A percentile compares a stretch with the other conserved stretches of the same genome.
These are phyloP conservation scores for Cyphellophora europaea DNA, from an alignment of 2,329 filamentous ascomycete species.

Conservation along the genomic window DNA sequence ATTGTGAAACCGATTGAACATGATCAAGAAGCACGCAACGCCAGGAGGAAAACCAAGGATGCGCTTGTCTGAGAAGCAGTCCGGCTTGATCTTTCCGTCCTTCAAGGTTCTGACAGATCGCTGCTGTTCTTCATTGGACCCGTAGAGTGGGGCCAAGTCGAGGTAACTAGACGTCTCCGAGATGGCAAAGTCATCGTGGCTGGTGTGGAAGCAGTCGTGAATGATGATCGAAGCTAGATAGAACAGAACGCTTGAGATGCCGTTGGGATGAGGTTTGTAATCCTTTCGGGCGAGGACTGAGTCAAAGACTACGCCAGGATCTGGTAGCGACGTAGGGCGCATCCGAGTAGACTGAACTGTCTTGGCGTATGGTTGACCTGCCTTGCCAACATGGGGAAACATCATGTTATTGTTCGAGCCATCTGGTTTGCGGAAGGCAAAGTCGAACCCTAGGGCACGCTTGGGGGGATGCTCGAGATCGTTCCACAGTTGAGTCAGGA, in stretches of 20 bases:
- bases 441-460: conserved; percentile 29
- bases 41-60: conserved; percentile 59
- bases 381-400: conserved; percentile 54
- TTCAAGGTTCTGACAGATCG: conserved; percentile 52
- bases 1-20: conserved; percentile 64
- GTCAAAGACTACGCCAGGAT: conserved; percentile 59
- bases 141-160: conserved; percentile 64
- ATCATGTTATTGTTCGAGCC: conserved; percentile 46
- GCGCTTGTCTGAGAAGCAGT: conserved; percentile 59
- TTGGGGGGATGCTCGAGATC: conserved; percentile 47
- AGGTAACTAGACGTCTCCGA: conserved; percentile 66
- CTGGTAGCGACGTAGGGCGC: conserved; percentile 52
- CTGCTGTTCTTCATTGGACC: conserved; percentile 55
- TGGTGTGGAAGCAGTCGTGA: conserved; percentile 57
- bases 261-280: conserved; percentile 58
- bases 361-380: conserved; percentile 59
- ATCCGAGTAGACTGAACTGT: conserved; percentile 50
- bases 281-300: conserved; percentile 53
- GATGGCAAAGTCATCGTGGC: conserved; percentile 51
- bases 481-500: conserved; percentile 46
- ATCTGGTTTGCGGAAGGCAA: conserved; percentile 25
- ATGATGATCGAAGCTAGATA: conserved; percentile 64
- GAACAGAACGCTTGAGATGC: conserved; percentile 67
- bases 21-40: conserved; percentile 57
- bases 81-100: conserved; percentile 61